Evolutionary conservation across 306 rosid genomes (phyloP).

Genomic region (Vachellia collinsii): DNA sequence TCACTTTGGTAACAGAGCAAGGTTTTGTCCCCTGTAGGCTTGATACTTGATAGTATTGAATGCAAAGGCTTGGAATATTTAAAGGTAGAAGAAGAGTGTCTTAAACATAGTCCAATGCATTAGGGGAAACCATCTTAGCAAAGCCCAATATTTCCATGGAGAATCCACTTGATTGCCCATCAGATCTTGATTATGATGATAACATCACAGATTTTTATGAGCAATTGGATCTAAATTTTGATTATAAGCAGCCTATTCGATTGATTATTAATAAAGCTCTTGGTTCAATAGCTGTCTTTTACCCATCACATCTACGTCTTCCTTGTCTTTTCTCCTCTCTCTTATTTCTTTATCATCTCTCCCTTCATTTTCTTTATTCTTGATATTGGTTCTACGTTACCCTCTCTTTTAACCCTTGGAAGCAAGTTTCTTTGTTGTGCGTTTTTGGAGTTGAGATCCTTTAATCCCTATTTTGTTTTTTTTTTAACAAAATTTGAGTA

Average conservation of each 20-base stretch:
- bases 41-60: not conserved
- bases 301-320: not conserved
- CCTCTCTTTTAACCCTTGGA: slow-evolving; percentile 12
- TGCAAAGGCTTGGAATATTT: not conserved
- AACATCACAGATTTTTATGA: not conserved
- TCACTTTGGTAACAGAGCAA: not conserved
- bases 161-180: not conserved
- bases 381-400: not conserved
- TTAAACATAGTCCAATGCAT: not conserved
- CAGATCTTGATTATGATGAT: not conserved
- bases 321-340: not conserved
- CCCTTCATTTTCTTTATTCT: not conserved
- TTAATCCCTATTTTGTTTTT: slow-evolving; percentile 12
- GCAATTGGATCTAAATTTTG: not conserved
- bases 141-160: not conserved
- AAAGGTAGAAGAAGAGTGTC: not conserved
- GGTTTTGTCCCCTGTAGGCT: not conserved
- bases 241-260: not conserved
- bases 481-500: not conserved
- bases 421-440: slow-evolving; percentile 21
- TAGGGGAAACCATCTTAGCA: not conserved
- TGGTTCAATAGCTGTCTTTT: not conserved
- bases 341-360: not conserved
- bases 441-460: slow-evolving; percentile 2
- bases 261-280: not conserved